phyloP scores from a whole-genome alignment of 768 basidiomycete genomes.

The Rhodotorula graminis region DNA sequence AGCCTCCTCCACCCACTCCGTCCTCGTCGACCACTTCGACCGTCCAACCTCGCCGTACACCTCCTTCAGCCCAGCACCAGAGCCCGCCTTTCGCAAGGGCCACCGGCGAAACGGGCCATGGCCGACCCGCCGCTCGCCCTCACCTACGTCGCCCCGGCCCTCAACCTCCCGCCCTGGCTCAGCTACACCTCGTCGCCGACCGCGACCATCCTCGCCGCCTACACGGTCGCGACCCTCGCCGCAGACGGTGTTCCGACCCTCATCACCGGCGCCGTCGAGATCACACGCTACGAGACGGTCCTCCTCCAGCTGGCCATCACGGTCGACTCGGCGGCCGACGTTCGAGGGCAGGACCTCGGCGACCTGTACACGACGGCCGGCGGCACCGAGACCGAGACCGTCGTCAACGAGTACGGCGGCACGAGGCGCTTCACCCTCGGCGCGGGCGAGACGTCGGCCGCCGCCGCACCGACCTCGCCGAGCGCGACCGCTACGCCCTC shows the following conservation, averaged over 20 bases:
- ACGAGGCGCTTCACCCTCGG: conserved; percentile 25
- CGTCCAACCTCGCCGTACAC: too few species aligned
- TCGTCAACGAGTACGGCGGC: conserved; percentile 8
- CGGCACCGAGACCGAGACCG: conserved; percentile 7
- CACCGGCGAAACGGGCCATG: not conserved
- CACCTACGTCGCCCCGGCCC: conserved; percentile 10
- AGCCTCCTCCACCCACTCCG: too few species aligned
- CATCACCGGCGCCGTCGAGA: not conserved
- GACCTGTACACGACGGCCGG: conserved; percentile 24
- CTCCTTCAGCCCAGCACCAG: too few species aligned
- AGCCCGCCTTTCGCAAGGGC: too few species aligned
- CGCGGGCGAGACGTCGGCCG: not conserved
- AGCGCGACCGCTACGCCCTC: too few species aligned
- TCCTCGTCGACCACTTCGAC: too few species aligned
- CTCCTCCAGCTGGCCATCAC: conserved; percentile 31
- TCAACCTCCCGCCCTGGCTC: conserved; percentile 22
- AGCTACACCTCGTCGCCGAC: conserved; percentile 14
- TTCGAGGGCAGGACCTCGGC: conserved; percentile 13
- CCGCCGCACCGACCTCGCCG: not conserved
- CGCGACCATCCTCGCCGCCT: conserved; percentile 9
- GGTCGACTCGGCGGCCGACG: conserved; percentile 2
- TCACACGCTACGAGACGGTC: conserved; percentile 25
- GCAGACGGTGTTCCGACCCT: conserved; percentile 12
- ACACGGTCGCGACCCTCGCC: conserved; percentile 22
- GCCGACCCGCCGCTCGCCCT: conserved; percentile 11